Evolutionary conservation across 2,329 filamentous ascomycete genomes (phyloP), one percentile per base, ranked within the genome.

Genomic region (Hysterium pulicare): DNA sequence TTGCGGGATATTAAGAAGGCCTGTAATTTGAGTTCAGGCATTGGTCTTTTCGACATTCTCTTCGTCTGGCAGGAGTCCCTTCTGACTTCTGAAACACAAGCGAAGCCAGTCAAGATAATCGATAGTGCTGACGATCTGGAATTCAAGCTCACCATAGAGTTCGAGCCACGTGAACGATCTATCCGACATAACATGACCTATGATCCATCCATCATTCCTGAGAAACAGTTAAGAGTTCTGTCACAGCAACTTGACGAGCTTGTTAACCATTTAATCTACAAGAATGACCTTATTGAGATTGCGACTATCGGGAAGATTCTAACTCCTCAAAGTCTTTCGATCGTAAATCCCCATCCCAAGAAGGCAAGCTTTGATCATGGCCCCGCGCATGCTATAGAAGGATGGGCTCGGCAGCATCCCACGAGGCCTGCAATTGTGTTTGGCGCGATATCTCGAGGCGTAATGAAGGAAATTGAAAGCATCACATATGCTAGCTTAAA

Each of bases 61-160:
- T 84, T 95, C 54, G 83, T 90, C 0, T 96, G 90, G 74, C 90
- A 96, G 54, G 84, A 95, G 57, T 86, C 83, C 0, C 70, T 85
- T 15, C 49, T 64, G 1, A 62, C 64, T 13, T 47, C 50, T 2
- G 50, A 58, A n/a, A 35, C 39, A 10, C 34, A 47, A 15, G 48
- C 58, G 3, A 57, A 69, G 54, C 53, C 55, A 48, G 70, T 91
- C 0, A 63, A 57, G 8, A 72, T 89, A 41, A 60, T 79, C 0
- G 74, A 77, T 20, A 81, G 85, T 40, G 64, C 75, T 4, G 90
- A 96, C 58, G 78, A 79, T 17, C 71, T 93, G 5, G 90, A 95
- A 58, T 90, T 87, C 32, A 82, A 80, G 42, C 59, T 94, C 1
- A 76, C 90, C 2, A 60, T 95, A 5, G 90, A 95, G 57, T 71